Percentiles rank a stretch among this genome's conserved stretches.
Evolutionary conservation across 768 basidiomycete species (phyloP).

Genomic region (Lactarius deliciosus): DNA sequence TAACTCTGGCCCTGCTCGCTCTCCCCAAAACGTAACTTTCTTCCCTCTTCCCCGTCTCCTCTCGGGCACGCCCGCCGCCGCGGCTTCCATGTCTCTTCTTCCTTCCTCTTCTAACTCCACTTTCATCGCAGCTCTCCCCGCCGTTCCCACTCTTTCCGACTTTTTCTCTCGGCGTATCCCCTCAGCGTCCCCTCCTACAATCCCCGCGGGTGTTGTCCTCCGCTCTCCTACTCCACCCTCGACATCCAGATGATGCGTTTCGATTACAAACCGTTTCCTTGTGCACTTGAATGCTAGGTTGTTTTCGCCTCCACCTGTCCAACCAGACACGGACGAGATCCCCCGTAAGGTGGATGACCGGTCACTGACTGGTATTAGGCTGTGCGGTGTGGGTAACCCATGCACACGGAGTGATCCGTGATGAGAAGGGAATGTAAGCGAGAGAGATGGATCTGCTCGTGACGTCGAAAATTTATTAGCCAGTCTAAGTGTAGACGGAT

Average conservation of each 20-base stretch:
- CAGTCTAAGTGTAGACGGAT: constrained; percentile 6
- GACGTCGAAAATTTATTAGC: constrained; percentile 7
- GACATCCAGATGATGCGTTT: constrained; percentile 85
- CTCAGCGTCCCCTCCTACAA: constrained; percentile 28
- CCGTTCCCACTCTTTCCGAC: constrained; percentile 8
- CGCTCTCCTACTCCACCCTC: constrained; percentile 84
- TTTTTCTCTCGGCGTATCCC: constrained; percentile 17
- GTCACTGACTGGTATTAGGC: constrained; percentile 76
- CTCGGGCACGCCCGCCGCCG: constrained; percentile 20
- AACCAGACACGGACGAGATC: constrained; percentile 53
- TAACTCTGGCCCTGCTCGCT: constrained; percentile 41
- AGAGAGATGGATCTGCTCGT: constrained; percentile 75
- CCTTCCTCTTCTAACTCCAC: constrained; percentile 50
- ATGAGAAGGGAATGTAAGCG: constrained; percentile 73
- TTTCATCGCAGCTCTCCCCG: constrained; percentile 41
- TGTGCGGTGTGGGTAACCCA: constrained; percentile 69
- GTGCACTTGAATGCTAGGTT: constrained; percentile 94
- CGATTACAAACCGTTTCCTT: constrained; percentile 81
- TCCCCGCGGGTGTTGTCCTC: constrained; percentile 54
- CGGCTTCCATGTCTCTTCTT: constrained; percentile 13
- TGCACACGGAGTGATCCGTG: constrained; percentile 84
- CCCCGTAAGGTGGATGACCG: constrained; percentile 83
- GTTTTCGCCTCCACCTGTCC: constrained; percentile 79
- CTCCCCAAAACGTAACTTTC: constrained; percentile 66
- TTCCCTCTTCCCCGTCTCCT: constrained; percentile 52